These are phyloP conservation scores for Nitzschia putrida DNA, from an alignment of 108 stramenopile species.

Conservation along the genomic window DNA sequence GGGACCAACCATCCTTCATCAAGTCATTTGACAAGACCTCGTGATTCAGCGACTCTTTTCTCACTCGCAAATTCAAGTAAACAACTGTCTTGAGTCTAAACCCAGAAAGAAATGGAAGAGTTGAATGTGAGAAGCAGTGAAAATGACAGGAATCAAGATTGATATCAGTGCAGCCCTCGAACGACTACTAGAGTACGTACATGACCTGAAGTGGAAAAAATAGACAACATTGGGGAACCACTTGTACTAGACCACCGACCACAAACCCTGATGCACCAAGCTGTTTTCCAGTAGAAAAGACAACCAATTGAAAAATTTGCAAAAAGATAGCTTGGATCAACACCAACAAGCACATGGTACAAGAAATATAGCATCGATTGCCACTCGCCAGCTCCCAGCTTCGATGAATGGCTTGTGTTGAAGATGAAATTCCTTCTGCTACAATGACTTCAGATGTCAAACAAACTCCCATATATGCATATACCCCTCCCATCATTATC, in stretches of 20 bases:
- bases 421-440: constrained; percentile 16
- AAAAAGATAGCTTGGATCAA: no score
- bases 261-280: no score
- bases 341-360: constrained; percentile 22
- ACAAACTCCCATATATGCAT: constrained; percentile 14
- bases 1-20: constrained; percentile 18
- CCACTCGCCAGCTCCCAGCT: constrained; percentile 31
- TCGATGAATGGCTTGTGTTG: constrained; percentile 21
- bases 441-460: constrained; percentile 21
- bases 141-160: no score
- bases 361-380: constrained; percentile 32
- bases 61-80: constrained; percentile 36
- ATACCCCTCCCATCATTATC: background rate
- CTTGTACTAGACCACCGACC: no score
- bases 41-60: constrained; percentile 33
- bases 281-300: no score
- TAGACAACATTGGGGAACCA: no score
- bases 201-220: constrained; percentile 35
- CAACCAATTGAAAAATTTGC: no score
- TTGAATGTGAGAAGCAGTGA: no score
- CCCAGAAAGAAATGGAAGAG: constrained; percentile 1
- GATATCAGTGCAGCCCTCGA: no score
- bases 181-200: no score
- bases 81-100: constrained; percentile 25
- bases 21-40: constrained; percentile 24